Evolutionary conservation across 768 basidiomycete species (phyloP), one percentile per base, ranked within the genome.

Genomic region (Pleurotus giganteus): DNA sequence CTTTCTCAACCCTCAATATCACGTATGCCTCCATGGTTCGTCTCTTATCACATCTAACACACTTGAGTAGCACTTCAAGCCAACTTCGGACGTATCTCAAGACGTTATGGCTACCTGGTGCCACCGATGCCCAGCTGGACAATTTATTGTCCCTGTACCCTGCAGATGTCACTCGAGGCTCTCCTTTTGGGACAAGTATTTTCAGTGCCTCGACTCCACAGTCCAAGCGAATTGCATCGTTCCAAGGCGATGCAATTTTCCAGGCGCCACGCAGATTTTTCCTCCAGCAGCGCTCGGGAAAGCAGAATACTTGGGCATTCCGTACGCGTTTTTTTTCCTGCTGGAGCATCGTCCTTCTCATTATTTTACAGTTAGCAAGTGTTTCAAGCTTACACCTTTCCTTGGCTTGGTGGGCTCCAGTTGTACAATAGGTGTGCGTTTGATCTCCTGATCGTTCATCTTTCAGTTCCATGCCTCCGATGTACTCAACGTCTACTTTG

Each of bases 211-310:
- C 76, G 4, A 71, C 74, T 1, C 72, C 78, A 0, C 73, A 83
- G 55, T 82, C 71, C 65, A 84, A 83, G 62, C 68, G 80, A 5
- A 53, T 81, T 4, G 75, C 81, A 1, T 71, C 81, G 0, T 68
- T 83, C 54, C 72, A 71, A 52, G 81, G 81, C 0, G 83, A 84
- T 44, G 63, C 62, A 7, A 68, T 74, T 1, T 82, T 82, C 63
- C 79, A 82, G 34, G 80, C 71, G 0, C 80, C 81, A 6, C 70
- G 81, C 17, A 67, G 78, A 15, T 75, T 77, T 60, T 76, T 84
- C 59, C 61, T 83, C 26, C 62, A 77, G 42, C 56, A 69, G 12
- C 62, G 63, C 4, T 68, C 75, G 0, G 68, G 64, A 1, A 72
- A 72, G 54, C 78, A 80, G 59, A 69, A 69, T 4, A 69, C 69